Evolutionary conservation across 768 basidiomycete species (phyloP).

Genomic region (Tylopilus plumbeoviolaceoides): DNA sequence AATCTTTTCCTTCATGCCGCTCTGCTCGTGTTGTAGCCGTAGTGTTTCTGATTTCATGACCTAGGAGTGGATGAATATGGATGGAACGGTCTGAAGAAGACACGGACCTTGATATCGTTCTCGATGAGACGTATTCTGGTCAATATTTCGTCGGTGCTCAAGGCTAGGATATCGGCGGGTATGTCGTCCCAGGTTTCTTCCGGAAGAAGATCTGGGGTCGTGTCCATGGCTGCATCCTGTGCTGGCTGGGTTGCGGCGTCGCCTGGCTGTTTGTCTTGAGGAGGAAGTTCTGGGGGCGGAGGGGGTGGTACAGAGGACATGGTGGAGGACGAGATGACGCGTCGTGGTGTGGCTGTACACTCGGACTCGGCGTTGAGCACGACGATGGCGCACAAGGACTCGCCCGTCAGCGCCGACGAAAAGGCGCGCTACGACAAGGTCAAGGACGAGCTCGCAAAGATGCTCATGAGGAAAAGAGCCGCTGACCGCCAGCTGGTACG

Average conservation of each 20-base stretch:
- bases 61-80: slow-evolving; percentile 35
- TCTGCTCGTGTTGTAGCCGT: slow-evolving; percentile 90
- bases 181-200: slow-evolving; percentile 91
- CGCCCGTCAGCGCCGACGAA: slow-evolving; percentile 55
- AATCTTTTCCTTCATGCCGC: slow-evolving; percentile 97
- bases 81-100: background rate
- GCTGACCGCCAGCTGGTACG: slow-evolving; percentile 76
- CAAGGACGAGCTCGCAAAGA: slow-evolving; percentile 70
- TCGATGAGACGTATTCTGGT: slow-evolving; percentile 92
- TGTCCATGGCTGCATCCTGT: slow-evolving; percentile 58
- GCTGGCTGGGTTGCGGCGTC: slow-evolving; percentile 27
- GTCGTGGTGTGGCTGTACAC: slow-evolving; percentile 4
- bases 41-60: slow-evolving; percentile 96
- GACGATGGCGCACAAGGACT: slow-evolving; percentile 36
- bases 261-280: slow-evolving; percentile 43
- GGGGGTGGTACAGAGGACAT: slow-evolving; percentile 57
- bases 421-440: slow-evolving; percentile 66
- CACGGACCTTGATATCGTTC: slow-evolving; percentile 86
- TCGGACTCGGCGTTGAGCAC: too few relatives aligned
- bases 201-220: slow-evolving; percentile 60
- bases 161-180: slow-evolving; percentile 76
- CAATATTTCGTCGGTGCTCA: slow-evolving; percentile 81
- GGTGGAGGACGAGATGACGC: slow-evolving; percentile 22
- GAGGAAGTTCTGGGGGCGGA: slow-evolving; percentile 41
- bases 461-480: slow-evolving; percentile 68